Evolutionary conservation across 208 protist genomes (phyloP), one percentile per base, ranked within the genome.

Genomic region (Trypanosoma platydactyli): DNA sequence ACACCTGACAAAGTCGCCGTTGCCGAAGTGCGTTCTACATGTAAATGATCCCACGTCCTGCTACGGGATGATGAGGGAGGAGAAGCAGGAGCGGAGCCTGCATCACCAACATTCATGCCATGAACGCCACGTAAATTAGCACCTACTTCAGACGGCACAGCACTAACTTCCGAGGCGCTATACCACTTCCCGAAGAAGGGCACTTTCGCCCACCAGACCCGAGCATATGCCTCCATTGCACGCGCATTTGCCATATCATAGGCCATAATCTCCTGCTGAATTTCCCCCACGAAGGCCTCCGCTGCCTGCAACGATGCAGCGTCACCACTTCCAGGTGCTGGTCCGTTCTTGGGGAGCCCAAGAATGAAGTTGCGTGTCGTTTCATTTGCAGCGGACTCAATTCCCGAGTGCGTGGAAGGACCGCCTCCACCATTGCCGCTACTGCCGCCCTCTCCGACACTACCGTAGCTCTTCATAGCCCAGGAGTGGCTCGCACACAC

Each of bases 201-300:
- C 20, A 93, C 69, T 20, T 63, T 74, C 40, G 64, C 73, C 87
- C 83, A 90, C 65, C 76, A 85, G 44, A 57, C 55, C 11, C 67
- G 73, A 44, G 81, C 78, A 75, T 89, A 89, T 41, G 76, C 64
- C 75, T 90, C 82, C 74, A 91, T 85, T 6, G 88, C 88, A 20
- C 76, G 79, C n/a, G 84, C 84, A 54, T 94, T 94, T 29, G 84
- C 88, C 20, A 89, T 79, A 63, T 94, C 88, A 57, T 88, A 91
- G n/a, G 79, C 84, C 20, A 88, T 51, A 16, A 94, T 94, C 63
- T 94, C 79, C 33, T 81, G 81, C 46, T 88, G 86, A 27, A 92
- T 89, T 49, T 89, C 81, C 45, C 74, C 78, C n/a, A 92, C 68
- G 33, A 92, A 92, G 16, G 81, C 83, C 73, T 92, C 86, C 12